A percentile compares a stretch with the other conserved stretches of the same genome.
Conservation (phyloP, 2,329 filamentous ascomycete species). For the Parastagonospora nodorum region DNA sequence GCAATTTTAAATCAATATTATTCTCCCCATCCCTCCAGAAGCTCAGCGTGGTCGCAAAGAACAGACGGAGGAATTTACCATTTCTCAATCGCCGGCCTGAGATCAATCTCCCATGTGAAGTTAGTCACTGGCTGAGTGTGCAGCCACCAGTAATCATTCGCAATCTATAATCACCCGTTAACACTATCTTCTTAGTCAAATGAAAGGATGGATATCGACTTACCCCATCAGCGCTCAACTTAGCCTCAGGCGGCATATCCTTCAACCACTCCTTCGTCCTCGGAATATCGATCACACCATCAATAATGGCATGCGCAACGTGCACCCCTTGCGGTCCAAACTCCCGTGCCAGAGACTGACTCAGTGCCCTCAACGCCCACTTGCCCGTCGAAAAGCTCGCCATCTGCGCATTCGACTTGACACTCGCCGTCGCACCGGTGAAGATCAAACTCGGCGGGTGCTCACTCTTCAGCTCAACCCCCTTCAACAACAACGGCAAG, state of each 20-base stretch:
- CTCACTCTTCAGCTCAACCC: slow-evolving; percentile 55
- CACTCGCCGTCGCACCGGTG: slow-evolving; percentile 82
- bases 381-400: slow-evolving; percentile 77
- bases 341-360: slow-evolving; percentile 77
- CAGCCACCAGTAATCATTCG: slow-evolving; percentile 82
- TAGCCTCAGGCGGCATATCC: slow-evolving; percentile 63
- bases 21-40: neutral
- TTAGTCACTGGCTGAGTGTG: slow-evolving; percentile 79
- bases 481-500: slow-evolving; percentile 71
- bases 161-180: slow-evolving; percentile 67
- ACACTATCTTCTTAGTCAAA: neutral
- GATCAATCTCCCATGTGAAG: slow-evolving; percentile 82
- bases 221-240: slow-evolving; percentile 76
- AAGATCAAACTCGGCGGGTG: slow-evolving; percentile 81
- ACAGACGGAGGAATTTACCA: slow-evolving; percentile 60
- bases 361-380: slow-evolving; percentile 75
- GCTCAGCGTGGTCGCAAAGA: neutral
- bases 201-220: slow-evolving; percentile 41
- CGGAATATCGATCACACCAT: slow-evolving; percentile 84
- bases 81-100: slow-evolving; percentile 82
- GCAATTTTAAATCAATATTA: no score
- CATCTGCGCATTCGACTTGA: slow-evolving; percentile 73
- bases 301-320: slow-evolving; percentile 80
- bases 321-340: slow-evolving; percentile 86
- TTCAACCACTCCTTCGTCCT: slow-evolving; percentile 66